Evolutionary conservation across 164 flowering plant species (phyloP), one percentile per base, ranked within the genome.

Genomic region (Magnolia changhungtana): DNA sequence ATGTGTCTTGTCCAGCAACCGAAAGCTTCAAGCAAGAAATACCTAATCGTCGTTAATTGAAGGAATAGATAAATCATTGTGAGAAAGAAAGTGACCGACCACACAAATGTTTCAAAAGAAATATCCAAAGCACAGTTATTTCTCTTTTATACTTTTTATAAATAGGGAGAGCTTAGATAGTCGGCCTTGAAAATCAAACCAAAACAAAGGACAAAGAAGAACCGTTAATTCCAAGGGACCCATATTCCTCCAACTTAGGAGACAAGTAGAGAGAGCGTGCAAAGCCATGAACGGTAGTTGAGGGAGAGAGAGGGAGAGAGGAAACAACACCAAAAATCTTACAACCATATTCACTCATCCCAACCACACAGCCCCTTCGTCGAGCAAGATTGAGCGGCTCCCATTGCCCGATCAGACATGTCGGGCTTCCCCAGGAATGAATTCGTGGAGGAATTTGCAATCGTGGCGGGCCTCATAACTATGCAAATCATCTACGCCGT

Each of bases 401-500:
- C 20, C 65, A 31, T 58, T 7, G 24, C 20, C 20, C 0, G 6
- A 14, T 27, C 14, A 71, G 76, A 63, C 31, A 78, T 77, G 78
- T 66, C 67, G 13, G 67, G 49, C 29, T 10, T 20, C 9, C 6
- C 18, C 6, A 50, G 23, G 50, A 59, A 49, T 3, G 72, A 64
- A 63, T 23, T n/a, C 23, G 4, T 74, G 66, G 72, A 76, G 75
- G 82, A 83, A 10, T 72, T 77, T 3, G 21, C 23, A 11, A 18
- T 79, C 8, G 49, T 75, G 1, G 69, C 8, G 0, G 83, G 85
- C 7, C 50, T 81, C 50, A 52, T 77, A 16, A 50, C 8, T 19
- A 72, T 72, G 13, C 85, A 83, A 73, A 18, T 75, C 19, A 49
- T 81, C 4, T 77, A 51, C 18, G 78, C 78, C 0, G 58, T 51